A percentile compares a stretch with the other conserved stretches of the same genome.
Evolutionary conservation across 805 yeast genomes (phyloP).

Genomic region (Kregervanrija pseudodelftensis): DNA sequence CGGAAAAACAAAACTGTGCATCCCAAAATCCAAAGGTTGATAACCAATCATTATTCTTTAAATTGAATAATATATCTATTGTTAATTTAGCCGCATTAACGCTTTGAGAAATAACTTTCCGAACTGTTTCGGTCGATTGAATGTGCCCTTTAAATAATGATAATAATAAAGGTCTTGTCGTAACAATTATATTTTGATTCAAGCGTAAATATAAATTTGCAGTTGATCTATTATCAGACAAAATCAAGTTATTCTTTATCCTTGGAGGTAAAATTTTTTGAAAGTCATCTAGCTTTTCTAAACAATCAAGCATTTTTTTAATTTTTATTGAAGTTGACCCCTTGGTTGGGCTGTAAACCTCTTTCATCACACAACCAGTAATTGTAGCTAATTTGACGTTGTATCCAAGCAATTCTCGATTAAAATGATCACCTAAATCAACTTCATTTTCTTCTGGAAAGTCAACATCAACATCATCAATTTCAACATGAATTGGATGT

Average conservation of each 20-base stretch:
- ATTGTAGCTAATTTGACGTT: constrained; percentile 15
- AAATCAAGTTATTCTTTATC: constrained; percentile 12
- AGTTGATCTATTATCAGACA: constrained; percentile 17
- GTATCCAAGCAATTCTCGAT: constrained; percentile 17
- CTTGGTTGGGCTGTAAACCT: constrained; percentile 18
- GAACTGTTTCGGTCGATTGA: constrained; percentile 14
- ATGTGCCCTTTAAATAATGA: constrained; percentile 25
- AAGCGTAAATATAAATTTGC: constrained; percentile 27
- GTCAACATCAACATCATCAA: constrained; percentile 24
- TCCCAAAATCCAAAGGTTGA: constrained; percentile 30
- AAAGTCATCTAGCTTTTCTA: constrained; percentile 18
- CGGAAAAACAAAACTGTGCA: constrained; percentile 27
- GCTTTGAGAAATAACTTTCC: constrained; percentile 23
- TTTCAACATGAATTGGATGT: constrained; percentile 27
- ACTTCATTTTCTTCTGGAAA: constrained; percentile 11
- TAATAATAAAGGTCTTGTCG: constrained; percentile 27
- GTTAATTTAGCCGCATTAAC: constrained; percentile 15
- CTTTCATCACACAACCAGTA: constrained; percentile 21
- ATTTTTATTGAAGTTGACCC: constrained; percentile 19
- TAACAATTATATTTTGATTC: constrained; percentile 27
- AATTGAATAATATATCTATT: constrained; percentile 7
- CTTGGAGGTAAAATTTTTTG: constrained; percentile 18
- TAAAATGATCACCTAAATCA: constrained; percentile 24
- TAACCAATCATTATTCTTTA: constrained; percentile 22
- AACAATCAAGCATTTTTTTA: constrained; percentile 16